phyloP scores from a whole-genome alignment of 495 filamentous ascomycete genomes.

The Lophiotrema nucula region DNA sequence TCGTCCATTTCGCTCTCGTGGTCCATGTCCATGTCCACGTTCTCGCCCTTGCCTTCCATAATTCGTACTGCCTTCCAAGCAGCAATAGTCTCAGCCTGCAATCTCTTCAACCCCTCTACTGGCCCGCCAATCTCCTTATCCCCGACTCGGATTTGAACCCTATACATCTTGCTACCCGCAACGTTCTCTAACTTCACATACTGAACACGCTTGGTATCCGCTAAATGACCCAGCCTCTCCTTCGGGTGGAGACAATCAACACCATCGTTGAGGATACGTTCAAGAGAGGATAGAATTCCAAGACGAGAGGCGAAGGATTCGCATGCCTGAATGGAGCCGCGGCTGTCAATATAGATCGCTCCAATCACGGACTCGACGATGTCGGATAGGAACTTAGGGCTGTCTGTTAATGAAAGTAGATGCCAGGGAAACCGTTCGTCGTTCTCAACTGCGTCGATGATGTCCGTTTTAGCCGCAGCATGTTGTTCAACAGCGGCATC shows the following conservation, averaged over 20 bases:
- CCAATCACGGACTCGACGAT: slow-evolving; percentile 79
- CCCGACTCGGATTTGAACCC: slow-evolving; percentile 24
- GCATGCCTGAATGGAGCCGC: slow-evolving; percentile 58
- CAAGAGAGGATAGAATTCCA: slow-evolving; percentile 64
- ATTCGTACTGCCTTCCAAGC: slow-evolving; percentile 30
- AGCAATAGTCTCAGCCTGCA: slow-evolving; percentile 33
- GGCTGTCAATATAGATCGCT: slow-evolving; percentile 80
- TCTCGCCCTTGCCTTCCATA: slow-evolving; percentile 11
- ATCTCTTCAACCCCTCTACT: slow-evolving; percentile 25
- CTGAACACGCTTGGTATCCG: slow-evolving; percentile 50
- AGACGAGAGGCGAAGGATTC: slow-evolving; percentile 57
- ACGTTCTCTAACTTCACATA: slow-evolving; percentile 27
- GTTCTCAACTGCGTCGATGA: slow-evolving; percentile 51
- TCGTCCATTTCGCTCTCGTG: slow-evolving; percentile 1
- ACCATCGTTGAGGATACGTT: slow-evolving; percentile 55
- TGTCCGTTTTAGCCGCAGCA: slow-evolving; percentile 45
- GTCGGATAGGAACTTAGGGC: slow-evolving; percentile 84
- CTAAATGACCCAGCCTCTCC: slow-evolving; percentile 62
- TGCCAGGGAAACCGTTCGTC: slow-evolving; percentile 71
- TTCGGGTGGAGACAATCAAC: slow-evolving; percentile 74
- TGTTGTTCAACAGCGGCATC: slow-evolving; percentile 51
- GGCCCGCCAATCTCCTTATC: slow-evolving; percentile 20
- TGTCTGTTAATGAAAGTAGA: slow-evolving; percentile 59
- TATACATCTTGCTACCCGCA: slow-evolving; percentile 7
- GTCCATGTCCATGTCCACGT: slow-evolving; percentile 5